phyloP scores from a whole-genome alignment of 1,284 basidiomycete genomes.

The Heterobasidion occidentale region DNA sequence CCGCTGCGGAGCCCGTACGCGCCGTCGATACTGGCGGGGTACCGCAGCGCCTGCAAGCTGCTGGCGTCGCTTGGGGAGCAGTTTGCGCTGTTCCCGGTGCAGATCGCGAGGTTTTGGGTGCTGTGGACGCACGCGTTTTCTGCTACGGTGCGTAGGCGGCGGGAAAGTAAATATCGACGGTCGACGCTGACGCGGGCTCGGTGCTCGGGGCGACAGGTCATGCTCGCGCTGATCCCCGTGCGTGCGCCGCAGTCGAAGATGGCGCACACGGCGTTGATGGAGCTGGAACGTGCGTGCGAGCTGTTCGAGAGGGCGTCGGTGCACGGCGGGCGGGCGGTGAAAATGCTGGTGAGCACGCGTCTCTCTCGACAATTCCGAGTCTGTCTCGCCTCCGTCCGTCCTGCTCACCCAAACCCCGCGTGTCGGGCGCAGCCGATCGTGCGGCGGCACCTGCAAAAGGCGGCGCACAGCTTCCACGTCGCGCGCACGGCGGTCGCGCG shows the following conservation, averaged over 20 bases:
- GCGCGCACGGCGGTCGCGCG: constrained; percentile 17
- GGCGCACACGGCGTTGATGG: constrained; percentile 55
- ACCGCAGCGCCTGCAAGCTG: constrained; percentile 55
- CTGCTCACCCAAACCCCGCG: too few species aligned
- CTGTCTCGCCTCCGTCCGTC: too few species aligned
- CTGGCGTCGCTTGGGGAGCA: constrained; percentile 39
- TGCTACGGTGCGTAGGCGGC: constrained; percentile 35
- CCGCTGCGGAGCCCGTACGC: constrained; percentile 53
- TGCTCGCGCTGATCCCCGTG: constrained; percentile 65
- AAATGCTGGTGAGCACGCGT: constrained; percentile 47
- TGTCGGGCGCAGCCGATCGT: constrained; percentile 51
- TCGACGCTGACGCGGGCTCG: neutral
- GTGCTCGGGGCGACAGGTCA: constrained; percentile 34
- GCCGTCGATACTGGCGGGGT: constrained; percentile 61
- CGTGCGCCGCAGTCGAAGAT: constrained; percentile 56
- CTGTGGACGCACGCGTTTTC: constrained; percentile 66
- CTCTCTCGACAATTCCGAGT: too few species aligned
- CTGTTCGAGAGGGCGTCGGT: constrained; percentile 53
- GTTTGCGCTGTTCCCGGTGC: constrained; percentile 47
- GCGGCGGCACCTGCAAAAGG: constrained; percentile 49
- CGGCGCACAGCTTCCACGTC: constrained; percentile 25
- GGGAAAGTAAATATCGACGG: neutral
- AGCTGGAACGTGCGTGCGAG: constrained; percentile 48
- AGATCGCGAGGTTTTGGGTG: constrained; percentile 58
- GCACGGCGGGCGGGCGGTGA: constrained; percentile 54